Evolutionary conservation across 1,139 yeast species (phyloP).

Genomic region (Spencermartinsiella ligniputridi): DNA sequence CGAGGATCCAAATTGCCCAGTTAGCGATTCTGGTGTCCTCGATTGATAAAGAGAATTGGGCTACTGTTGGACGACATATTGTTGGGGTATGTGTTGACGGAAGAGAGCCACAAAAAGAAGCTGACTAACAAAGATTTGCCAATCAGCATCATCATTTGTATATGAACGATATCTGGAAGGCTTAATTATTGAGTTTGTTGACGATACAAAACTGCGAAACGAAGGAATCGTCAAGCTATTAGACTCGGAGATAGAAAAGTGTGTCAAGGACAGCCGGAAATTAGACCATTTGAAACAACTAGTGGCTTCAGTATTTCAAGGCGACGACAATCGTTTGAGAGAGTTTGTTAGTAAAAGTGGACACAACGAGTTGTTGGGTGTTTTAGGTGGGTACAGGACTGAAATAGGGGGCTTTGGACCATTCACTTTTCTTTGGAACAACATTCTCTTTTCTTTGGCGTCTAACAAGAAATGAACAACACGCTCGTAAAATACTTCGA

Average conservation of each 20-base stretch:
- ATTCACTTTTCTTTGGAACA: too few species aligned
- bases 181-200: neutral
- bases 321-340: constrained; percentile 1
- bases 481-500: neutral
- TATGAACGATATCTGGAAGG: neutral
- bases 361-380: neutral
- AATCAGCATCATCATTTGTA: neutral
- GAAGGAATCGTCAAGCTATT: neutral
- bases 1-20: constrained; percentile 49
- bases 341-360: neutral
- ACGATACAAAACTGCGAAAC: neutral
- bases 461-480: neutral
- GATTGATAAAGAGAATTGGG: constrained; percentile 41
- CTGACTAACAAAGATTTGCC: neutral
- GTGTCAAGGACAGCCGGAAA: neutral
- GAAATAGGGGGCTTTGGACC: too few species aligned
- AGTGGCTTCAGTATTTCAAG: neutral
- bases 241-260: neutral
- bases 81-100: neutral
- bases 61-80: constrained; percentile 27
- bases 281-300: neutral
- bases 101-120: neutral
- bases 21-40: constrained; percentile 48
- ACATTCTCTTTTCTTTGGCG: too few species aligned
- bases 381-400: neutral